phyloP scores from a whole-genome alignment of 192 early-diverging fungal genomes.

The Coemansia asiatica region DNA sequence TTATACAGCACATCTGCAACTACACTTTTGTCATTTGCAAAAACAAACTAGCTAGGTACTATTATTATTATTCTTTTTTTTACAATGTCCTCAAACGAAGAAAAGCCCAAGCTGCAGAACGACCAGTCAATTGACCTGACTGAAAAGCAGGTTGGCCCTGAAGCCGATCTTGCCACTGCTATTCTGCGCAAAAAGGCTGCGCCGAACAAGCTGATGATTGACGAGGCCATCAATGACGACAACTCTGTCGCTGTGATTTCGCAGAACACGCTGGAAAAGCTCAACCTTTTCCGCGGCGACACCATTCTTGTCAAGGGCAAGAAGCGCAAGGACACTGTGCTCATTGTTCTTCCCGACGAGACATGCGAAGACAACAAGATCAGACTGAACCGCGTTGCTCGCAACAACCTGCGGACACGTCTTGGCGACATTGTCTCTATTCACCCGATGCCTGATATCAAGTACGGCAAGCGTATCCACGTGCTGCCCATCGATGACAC shows the following conservation, averaged over 20 bases:
- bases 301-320: slow-evolving; percentile 96
- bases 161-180: slow-evolving; percentile 87
- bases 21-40: neutral
- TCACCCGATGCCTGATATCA: slow-evolving; percentile 90
- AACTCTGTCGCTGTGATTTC: slow-evolving; percentile 92
- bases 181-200: slow-evolving; percentile 94
- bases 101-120: slow-evolving; percentile 43
- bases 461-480: slow-evolving; percentile 95
- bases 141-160: slow-evolving; percentile 55
- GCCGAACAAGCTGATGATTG: slow-evolving; percentile 99
- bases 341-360: slow-evolving; percentile 93
- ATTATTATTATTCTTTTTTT: slow-evolving; percentile 9
- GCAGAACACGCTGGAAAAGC: slow-evolving; percentile 88
- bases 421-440: slow-evolving; percentile 96
- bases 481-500: slow-evolving; percentile 98
- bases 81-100: slow-evolving; percentile 32
- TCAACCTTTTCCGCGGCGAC: slow-evolving; percentile 94
- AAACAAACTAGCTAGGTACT: neutral
- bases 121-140: slow-evolving; percentile 39
- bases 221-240: slow-evolving; percentile 95
- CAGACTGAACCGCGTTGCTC: slow-evolving; percentile 92
- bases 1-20: neutral
- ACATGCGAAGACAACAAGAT: slow-evolving; percentile 90
- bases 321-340: slow-evolving; percentile 94
- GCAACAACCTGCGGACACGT: slow-evolving; percentile 91